Evolutionary conservation across 108 stramenopile genomes (phyloP), one percentile per base, ranked within the genome.

Genomic region (Seminavis robusta): DNA sequence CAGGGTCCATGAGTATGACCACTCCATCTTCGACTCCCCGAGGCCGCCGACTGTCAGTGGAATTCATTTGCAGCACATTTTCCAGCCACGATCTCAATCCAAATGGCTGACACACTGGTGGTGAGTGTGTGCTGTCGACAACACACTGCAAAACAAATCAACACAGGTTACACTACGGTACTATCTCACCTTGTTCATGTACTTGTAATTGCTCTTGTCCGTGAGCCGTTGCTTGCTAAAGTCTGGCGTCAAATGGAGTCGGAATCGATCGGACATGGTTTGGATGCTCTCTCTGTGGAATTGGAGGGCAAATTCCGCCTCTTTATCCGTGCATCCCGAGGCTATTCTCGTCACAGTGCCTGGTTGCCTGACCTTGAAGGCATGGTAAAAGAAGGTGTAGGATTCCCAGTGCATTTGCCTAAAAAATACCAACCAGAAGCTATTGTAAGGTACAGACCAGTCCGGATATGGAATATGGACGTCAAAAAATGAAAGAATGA

Each of bases 1-100:
- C 98, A 9, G 98, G 98, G 73, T 98, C 98, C 29, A 92, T 47
- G n/a, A 98, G 64, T 21, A 94, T 89, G 6, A 97, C 46, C 6
- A 98, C 64, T n/a, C 68, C 77, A 56, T 95, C 88, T 34, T 67
- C 53, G 33, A 47, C 1, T 30, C n/a, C 20, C 0, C 28, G 33
- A 32, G 21, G 8, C 28, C 3, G 24, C 26, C 0, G 39, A 13
- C 24, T 30, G 19, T 43, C 25, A 17, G 1, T 25, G n/a, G 36
- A 81, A 54, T 13, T 75, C 81, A 65, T 61, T 33, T 43, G 72
- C 46, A 26, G 64, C 64, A 23, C 57, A 46, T 78, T 26, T 56
- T 89, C 77, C 73, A 93, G 55, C 71, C 82, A 90, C 40, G 88
- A 84, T 28, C 59, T 61, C 38, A 90, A 23, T 17, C 92, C 88